A percentile compares a stretch with the other conserved stretches of the same genome.
Evolutionary conservation across 2,329 filamentous ascomycete genomes (phyloP).

Genomic region (Botrytis paeoniae): DNA sequence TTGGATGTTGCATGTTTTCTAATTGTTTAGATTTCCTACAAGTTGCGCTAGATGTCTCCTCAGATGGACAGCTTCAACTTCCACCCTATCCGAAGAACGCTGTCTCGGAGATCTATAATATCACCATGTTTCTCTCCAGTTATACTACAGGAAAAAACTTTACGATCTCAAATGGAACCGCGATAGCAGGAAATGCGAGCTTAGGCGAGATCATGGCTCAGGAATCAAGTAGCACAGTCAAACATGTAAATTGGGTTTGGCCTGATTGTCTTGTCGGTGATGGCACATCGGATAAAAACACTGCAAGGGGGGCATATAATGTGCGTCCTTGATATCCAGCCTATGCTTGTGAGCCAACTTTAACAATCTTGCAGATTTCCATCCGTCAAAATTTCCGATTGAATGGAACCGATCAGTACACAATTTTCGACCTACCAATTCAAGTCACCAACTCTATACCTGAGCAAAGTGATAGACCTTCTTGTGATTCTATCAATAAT

Average conservation of each 20-base stretch:
- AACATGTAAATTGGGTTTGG: slow-evolving; percentile 72
- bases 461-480: slow-evolving; percentile 41
- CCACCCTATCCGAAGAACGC: slow-evolving; percentile 54
- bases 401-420: slow-evolving; percentile 63
- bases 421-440: slow-evolving; percentile 68
- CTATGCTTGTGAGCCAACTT: neutral
- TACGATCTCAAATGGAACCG: slow-evolving; percentile 64
- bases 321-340: slow-evolving; percentile 22
- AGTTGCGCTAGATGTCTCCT: slow-evolving; percentile 64
- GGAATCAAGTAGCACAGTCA: slow-evolving; percentile 66
- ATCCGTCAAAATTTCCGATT: slow-evolving; percentile 69
- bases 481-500: slow-evolving; percentile 53
- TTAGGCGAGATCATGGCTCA: slow-evolving; percentile 61
- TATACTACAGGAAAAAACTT: slow-evolving; percentile 62
- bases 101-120: slow-evolving; percentile 57
- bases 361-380: slow-evolving; percentile 50
- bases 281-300: slow-evolving; percentile 41
- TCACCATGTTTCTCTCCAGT: slow-evolving; percentile 66
- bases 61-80: slow-evolving; percentile 60
- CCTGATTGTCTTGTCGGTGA: slow-evolving; percentile 65
- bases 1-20: slow-evolving; percentile 15
- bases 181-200: slow-evolving; percentile 49
- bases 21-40: slow-evolving; percentile 49
- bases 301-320: slow-evolving; percentile 62
- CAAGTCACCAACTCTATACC: slow-evolving; percentile 63